These are phyloP conservation scores for Quercus gilva DNA, from an alignment of 306 rosid genomes.

Conservation along the genomic window DNA sequence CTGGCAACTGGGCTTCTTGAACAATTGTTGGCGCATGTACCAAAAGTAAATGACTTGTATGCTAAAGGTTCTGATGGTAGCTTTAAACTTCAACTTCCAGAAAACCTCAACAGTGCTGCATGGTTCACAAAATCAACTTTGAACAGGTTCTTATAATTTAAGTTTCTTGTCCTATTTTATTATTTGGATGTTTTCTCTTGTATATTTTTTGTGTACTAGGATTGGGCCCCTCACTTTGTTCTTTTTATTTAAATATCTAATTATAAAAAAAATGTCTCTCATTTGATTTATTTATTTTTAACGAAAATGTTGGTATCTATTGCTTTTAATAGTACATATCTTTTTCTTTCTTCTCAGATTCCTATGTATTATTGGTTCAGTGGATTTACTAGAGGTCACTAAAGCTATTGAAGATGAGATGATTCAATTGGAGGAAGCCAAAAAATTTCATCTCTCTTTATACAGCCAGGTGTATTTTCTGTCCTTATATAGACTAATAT, in stretches of 20 bases:
- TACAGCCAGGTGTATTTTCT: slow-evolving; percentile 66
- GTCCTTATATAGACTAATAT: slow-evolving; percentile 22
- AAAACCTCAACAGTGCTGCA: slow-evolving; percentile 46
- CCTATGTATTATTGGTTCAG: slow-evolving; percentile 62
- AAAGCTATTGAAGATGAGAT: slow-evolving; percentile 68
- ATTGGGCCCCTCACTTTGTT: neutral
- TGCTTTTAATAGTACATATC: slow-evolving; percentile 5
- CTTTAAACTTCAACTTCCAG: slow-evolving; percentile 56
- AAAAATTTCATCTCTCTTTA: slow-evolving; percentile 74
- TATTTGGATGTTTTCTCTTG: slow-evolving; percentile 11
- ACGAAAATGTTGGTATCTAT: neutral
- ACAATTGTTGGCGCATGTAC: slow-evolving; percentile 63
- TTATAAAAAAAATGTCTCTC: neutral
- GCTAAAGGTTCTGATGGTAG: slow-evolving; percentile 57
- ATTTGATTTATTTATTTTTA: neutral
- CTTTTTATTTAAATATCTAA: neutral
- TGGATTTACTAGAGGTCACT: slow-evolving; percentile 39
- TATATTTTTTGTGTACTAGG: neutral
- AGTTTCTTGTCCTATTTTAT: slow-evolving; percentile 15
- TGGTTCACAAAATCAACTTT: slow-evolving; percentile 87
- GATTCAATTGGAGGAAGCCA: slow-evolving; percentile 84
- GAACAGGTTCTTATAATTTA: slow-evolving; percentile 55
- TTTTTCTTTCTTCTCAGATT: slow-evolving; percentile 53
- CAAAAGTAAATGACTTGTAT: slow-evolving; percentile 47
- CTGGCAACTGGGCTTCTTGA: slow-evolving; percentile 66